Base-by-base conservation (phyloP, 1,139 yeast genomes). In the Pneumocystis canis region DNA sequence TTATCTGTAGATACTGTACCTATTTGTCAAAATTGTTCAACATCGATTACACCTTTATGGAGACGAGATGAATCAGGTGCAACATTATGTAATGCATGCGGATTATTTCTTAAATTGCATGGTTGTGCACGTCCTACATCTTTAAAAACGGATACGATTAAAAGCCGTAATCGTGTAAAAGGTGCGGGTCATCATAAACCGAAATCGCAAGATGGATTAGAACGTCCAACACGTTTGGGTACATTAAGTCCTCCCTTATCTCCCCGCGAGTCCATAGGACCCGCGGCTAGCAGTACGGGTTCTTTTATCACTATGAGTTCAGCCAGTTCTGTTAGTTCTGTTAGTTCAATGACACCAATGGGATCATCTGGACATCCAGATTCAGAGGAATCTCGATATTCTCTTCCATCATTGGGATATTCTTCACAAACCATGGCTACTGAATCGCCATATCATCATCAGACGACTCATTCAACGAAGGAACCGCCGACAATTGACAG, bases 21-120 rank as follows among this genome's bases (percentile, higher is more conserved):
- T 37, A 65, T 66, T 58, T 90, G 97, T 73, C 88, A 86, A 69
- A 90, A 90, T 73, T 90, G 97, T 75, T 82, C 85, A 69, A 90
- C 97, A 5, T 87, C 88, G 66, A 89, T 92, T 1, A 90, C 97
- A 1, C 97, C 97, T 0, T 77, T 90, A 33, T 90, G 97, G 97
- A 80, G 97, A 73, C 79, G 97, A 69, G 96, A 89, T 73, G 96
- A 89, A 71, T 82, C 87, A 20, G 97, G 97, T 18, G 94, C 88
- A 69, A 95, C 89, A 18, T 79, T 90, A 62, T 90, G 97, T 73
- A 90, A 90, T 75, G 97, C 97, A 3, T 90, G 97, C 76, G 97
- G 97, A 0, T 78, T 90, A 63, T 90, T 90, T 71, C 77, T 90
- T 66, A 90, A 90, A 74, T 79, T 90, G 58, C 97, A 90, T 71